phyloP scores from a whole-genome alignment of 805 yeast species.

The Candida endomychidarum region DNA sequence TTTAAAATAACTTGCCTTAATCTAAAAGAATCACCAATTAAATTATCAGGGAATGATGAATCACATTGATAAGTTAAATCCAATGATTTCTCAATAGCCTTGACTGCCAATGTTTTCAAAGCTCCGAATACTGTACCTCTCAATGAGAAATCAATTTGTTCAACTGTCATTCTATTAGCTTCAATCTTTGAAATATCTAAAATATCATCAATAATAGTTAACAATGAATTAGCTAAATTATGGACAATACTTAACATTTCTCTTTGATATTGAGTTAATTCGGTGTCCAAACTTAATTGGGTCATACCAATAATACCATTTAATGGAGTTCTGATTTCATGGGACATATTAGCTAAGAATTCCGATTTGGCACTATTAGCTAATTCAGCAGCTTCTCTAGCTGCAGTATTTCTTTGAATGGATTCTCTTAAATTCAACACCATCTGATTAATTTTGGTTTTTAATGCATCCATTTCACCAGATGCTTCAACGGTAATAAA shows the following conservation, averaged over 20 bases:
- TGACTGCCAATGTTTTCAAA: slow-evolving; percentile 82
- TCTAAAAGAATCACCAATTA: slow-evolving; percentile 87
- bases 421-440: slow-evolving; percentile 84
- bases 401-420: slow-evolving; percentile 88
- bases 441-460: slow-evolving; percentile 72
- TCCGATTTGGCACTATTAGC: slow-evolving; percentile 90
- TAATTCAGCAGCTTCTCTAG: slow-evolving; percentile 90
- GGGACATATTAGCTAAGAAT: slow-evolving; percentile 73
- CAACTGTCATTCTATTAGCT: slow-evolving; percentile 91
- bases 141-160: slow-evolving; percentile 80
- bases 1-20: slow-evolving; percentile 83
- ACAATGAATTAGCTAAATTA: slow-evolving; percentile 78
- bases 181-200: slow-evolving; percentile 91
- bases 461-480: slow-evolving; percentile 83
- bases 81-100: slow-evolving; percentile 82
- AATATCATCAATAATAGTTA: slow-evolving; percentile 87
- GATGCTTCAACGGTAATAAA: slow-evolving; percentile 88
- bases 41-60: slow-evolving; percentile 81
- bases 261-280: slow-evolving; percentile 85
- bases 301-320: slow-evolving; percentile 95
- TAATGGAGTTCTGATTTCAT: slow-evolving; percentile 86
- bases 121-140: slow-evolving; percentile 91
- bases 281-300: slow-evolving; percentile 83
- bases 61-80: slow-evolving; percentile 81
- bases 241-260: slow-evolving; percentile 90